These are phyloP conservation scores for Epichloe uncinata DNA, from an alignment of 2,329 filamentous ascomycete genomes.

Conservation along the genomic window DNA sequence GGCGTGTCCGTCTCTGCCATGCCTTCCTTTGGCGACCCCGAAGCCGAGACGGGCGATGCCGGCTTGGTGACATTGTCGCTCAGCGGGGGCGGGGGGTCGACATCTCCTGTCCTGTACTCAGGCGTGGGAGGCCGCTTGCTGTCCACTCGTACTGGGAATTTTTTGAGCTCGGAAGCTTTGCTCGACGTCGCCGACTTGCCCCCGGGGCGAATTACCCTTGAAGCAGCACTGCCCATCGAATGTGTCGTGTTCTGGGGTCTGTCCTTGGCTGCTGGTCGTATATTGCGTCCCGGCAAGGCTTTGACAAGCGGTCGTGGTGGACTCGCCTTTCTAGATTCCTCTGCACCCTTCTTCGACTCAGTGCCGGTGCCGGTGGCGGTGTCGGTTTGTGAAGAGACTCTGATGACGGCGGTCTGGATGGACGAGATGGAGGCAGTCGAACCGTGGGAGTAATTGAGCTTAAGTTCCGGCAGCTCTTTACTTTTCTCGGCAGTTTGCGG, in stretches of 20 bases:
- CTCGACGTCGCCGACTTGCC: constrained; percentile 9
- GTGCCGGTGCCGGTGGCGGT: background rate
- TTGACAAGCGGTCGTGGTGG: constrained; percentile 8
- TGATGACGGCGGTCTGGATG: constrained; percentile 3
- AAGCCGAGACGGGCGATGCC: constrained; percentile 31
- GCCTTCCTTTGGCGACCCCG: constrained; percentile 20
- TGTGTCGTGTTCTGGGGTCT: constrained; percentile 8
- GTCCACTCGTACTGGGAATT: constrained; percentile 5
- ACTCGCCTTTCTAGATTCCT: background rate
- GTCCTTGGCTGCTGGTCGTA: constrained; percentile 11
- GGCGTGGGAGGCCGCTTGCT: constrained; percentile 32
- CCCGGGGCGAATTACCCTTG: constrained; percentile 20
- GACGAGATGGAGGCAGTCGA: constrained; percentile 28
- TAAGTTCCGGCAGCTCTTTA: constrained; percentile 34
- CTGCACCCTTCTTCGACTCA: background rate
- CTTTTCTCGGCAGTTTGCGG: constrained; percentile 35
- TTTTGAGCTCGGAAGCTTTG: background rate
- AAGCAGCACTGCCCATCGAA: constrained; percentile 21
- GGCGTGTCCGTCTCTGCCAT: background rate
- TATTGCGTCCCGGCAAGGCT: constrained; percentile 17
- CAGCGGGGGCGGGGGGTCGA: constrained; percentile 19
- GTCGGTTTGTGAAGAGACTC: background rate
- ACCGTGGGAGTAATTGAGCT: constrained; percentile 34
- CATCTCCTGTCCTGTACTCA: constrained; percentile 32
- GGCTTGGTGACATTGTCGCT: constrained; percentile 27